A percentile compares a stretch with the other conserved stretches of the same genome.
phyloP scores from a whole-genome alignment of 345 rosid genomes.

The Corchorus olitorius region DNA sequence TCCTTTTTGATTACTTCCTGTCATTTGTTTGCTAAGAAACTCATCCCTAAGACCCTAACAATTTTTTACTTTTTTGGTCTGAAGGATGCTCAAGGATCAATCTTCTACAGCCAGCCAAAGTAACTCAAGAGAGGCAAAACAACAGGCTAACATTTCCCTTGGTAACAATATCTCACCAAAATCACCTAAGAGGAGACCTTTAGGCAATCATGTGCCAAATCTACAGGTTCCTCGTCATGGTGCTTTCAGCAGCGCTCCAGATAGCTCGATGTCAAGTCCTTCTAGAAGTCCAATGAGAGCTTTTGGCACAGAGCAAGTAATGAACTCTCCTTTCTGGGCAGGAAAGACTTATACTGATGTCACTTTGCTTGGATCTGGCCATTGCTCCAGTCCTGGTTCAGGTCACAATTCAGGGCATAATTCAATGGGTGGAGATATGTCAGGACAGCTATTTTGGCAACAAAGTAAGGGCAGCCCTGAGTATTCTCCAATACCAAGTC shows the following conservation, averaged over 20 bases:
- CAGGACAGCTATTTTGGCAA: slow-evolving; percentile 73
- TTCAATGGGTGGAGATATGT: slow-evolving; percentile 70
- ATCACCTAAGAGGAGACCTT: slow-evolving; percentile 51
- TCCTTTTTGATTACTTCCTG: background rate
- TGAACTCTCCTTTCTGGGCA: slow-evolving; percentile 54
- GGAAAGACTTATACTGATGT: slow-evolving; percentile 64
- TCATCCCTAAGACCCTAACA: slow-evolving; percentile 21
- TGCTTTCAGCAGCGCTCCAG: slow-evolving; percentile 64
- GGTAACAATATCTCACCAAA: slow-evolving; percentile 44
- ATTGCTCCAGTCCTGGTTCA: slow-evolving; percentile 85
- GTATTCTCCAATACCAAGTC: slow-evolving; percentile 72
- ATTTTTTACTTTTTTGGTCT: slow-evolving; percentile 17
- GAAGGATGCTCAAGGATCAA: slow-evolving; percentile 56
- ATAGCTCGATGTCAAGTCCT: slow-evolving; percentile 81
- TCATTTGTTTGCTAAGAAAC: background rate
- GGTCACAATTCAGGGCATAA: slow-evolving; percentile 77
- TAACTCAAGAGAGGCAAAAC: slow-evolving; percentile 48
- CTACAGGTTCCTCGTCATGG: slow-evolving; percentile 52
- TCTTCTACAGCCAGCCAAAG: slow-evolving; percentile 29
- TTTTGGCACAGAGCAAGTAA: slow-evolving; percentile 53
- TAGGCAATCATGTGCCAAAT: slow-evolving; percentile 53
- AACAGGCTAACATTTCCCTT: slow-evolving; percentile 46
- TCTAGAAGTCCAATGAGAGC: slow-evolving; percentile 74
- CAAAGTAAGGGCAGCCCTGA: slow-evolving; percentile 75
- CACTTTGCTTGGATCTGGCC: slow-evolving; percentile 61